A percentile compares a stretch with the other conserved stretches of the same genome.
Conservation (phyloP, 306 rosid species). For the Aeschynomene evenia region DNA sequence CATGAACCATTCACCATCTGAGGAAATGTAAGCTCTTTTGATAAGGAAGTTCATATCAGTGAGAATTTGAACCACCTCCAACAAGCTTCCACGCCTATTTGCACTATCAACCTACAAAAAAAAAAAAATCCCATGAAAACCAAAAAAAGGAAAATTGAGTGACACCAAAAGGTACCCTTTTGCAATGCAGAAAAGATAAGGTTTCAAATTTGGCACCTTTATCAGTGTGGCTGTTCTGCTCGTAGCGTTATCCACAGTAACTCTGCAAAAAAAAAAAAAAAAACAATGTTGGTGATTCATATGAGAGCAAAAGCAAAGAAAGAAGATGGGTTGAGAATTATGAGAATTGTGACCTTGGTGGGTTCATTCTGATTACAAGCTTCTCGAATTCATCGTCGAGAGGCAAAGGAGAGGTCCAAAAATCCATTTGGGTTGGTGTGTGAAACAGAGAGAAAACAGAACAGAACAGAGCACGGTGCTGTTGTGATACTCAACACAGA, state of each 20-base stretch:
- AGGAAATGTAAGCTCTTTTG: conserved; percentile 90
- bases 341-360: conserved; percentile 63
- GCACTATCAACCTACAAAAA: conserved; percentile 83
- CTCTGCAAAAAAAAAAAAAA: conserved; percentile 53
- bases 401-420: conserved; percentile 62
- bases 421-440: conserved; percentile 56
- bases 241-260: conserved; percentile 75
- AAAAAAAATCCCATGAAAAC: background rate
- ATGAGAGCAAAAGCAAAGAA: background rate
- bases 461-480: background rate
- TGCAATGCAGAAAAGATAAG: conserved; percentile 22
- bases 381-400: conserved; percentile 77
- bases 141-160: background rate
- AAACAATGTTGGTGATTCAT: background rate
- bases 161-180: conserved; percentile 19
- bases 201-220: conserved; percentile 49
- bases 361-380: conserved; percentile 84
- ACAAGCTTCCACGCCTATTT: conserved; percentile 85
- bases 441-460: conserved; percentile 7
- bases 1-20: conserved; percentile 99
- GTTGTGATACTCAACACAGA: background rate
- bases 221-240: conserved; percentile 68
- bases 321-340: background rate
- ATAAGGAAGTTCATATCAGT: conserved; percentile 85
- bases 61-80: conserved; percentile 90